A percentile compares a stretch with the other conserved stretches of the same genome.
Conservation (phyloP, 345 rosid genomes). For the Lepidium africanum region DNA sequence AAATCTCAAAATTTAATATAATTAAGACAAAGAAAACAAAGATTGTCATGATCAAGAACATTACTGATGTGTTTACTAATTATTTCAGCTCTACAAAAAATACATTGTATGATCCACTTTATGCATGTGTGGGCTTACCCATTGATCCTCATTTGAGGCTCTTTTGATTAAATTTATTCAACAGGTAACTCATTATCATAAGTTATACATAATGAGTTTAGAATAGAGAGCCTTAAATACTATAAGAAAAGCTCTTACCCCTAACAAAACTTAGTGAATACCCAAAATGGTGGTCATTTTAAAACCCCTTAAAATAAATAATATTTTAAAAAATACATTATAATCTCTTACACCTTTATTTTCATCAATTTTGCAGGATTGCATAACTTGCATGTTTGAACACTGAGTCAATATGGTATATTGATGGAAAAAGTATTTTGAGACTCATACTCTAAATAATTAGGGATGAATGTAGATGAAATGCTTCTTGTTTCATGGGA, state of each 20-base stretch:
- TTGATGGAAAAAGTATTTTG: not conserved
- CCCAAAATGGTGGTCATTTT: not conserved
- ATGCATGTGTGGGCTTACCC: constrained; percentile 12
- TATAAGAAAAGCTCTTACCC: too few relatives aligned
- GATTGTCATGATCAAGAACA: not conserved
- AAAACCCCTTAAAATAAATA: too few relatives aligned
- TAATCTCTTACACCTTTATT: not conserved
- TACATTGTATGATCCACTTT: constrained; percentile 10
- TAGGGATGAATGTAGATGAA: not conserved
- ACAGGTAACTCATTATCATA: not conserved
- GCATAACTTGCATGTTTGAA: not conserved
- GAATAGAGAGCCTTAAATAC: too few relatives aligned
- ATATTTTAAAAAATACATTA: too few relatives aligned
- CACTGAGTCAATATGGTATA: not conserved
- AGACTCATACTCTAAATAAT: not conserved
- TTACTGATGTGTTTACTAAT: not conserved
- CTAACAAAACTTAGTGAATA: too few relatives aligned
- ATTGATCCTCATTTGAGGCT: constrained; percentile 18
- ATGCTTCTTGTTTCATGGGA: not conserved
- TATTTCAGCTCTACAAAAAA: constrained; percentile 4
- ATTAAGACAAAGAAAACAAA: not conserved
- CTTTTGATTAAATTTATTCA: not conserved
- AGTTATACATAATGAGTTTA: not conserved
- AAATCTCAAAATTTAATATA: not conserved
- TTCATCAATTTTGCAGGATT: not conserved